Conservation (phyloP, 1,284 basidiomycete genomes). For the Trametes versicolor region DNA sequence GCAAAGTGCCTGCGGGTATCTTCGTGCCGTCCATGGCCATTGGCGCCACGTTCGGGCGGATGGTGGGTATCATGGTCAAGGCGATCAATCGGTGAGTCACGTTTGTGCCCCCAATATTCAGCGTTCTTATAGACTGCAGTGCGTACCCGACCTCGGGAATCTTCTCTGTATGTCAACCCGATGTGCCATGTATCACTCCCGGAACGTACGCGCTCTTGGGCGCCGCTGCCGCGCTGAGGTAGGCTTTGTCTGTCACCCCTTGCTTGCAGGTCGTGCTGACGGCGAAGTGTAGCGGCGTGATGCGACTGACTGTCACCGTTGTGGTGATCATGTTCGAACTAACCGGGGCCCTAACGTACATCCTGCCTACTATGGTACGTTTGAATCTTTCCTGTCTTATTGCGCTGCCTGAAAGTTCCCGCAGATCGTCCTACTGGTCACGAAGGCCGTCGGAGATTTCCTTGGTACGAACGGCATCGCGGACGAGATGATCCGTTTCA, state of each 20-base stretch:
- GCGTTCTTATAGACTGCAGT: conserved; percentile 50
- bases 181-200: conserved; percentile 97
- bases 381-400: not conserved
- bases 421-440: conserved; percentile 94
- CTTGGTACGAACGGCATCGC: conserved; percentile 94
- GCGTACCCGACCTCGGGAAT: conserved; percentile 86
- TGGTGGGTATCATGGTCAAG: conserved; percentile 96
- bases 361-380: conserved; percentile 95
- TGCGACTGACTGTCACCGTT: conserved; percentile 96
- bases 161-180: conserved; percentile 91
- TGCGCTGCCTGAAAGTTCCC: not conserved
- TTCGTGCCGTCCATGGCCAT: conserved; percentile 99
- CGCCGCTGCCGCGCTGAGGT: conserved; percentile 94
- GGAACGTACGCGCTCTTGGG: conserved; percentile 97
- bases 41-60: conserved; percentile 94
- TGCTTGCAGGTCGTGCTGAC: not conserved
- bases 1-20: conserved; percentile 97
- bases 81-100: conserved; percentile 82
- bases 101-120: not conserved
- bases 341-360: conserved; percentile 98
- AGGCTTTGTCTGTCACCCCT: conserved; percentile 34
- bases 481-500: conserved; percentile 97
- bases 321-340: conserved; percentile 99
- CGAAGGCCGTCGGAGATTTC: conserved; percentile 97
- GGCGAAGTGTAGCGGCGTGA: conserved; percentile 77